These are phyloP conservation scores for Mycena haematopus DNA, from an alignment of 768 basidiomycete genomes.

Conservation along the genomic window DNA sequence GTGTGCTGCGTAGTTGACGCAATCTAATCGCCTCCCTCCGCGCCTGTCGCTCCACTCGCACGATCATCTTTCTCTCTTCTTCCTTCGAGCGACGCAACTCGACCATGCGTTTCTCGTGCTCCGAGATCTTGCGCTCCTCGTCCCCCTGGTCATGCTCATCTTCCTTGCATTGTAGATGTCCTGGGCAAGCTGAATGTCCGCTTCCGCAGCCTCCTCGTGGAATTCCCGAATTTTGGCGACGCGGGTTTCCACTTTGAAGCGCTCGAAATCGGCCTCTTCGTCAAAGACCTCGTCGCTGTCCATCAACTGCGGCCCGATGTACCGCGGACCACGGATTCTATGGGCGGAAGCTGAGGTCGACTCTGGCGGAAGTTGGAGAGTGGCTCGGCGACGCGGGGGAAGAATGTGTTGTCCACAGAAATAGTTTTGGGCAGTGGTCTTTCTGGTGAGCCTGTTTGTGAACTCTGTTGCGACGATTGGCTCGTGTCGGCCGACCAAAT, in stretches of 20 bases:
- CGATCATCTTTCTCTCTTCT: slow-evolving; percentile 51
- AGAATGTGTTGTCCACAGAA: slow-evolving; percentile 8
- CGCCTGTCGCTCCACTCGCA: slow-evolving; percentile 46
- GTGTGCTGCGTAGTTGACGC: slow-evolving; percentile 8
- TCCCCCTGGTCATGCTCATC: slow-evolving; percentile 36
- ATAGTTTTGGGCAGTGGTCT: slow-evolving; percentile 36
- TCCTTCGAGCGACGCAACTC: slow-evolving; percentile 54
- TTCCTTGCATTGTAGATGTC: slow-evolving; percentile 44
- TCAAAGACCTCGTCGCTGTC: slow-evolving; percentile 24
- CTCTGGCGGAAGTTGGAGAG: neutral
- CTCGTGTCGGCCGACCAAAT: slow-evolving; percentile 33
- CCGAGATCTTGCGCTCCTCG: slow-evolving; percentile 39
- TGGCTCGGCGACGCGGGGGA: slow-evolving; percentile 13
- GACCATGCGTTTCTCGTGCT: slow-evolving; percentile 48
- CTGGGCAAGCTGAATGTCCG: slow-evolving; percentile 47
- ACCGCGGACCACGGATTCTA: slow-evolving; percentile 22
- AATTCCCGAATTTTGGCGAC: slow-evolving; percentile 57
- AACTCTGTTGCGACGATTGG: slow-evolving; percentile 35
- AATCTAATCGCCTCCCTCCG: slow-evolving; percentile 40
- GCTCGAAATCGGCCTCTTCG: slow-evolving; percentile 27
- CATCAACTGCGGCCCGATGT: slow-evolving; percentile 35
- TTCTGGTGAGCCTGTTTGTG: slow-evolving; percentile 36
- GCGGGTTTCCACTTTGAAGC: slow-evolving; percentile 52
- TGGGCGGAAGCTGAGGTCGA: neutral
- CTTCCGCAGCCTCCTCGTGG: slow-evolving; percentile 51